Conservation (phyloP, 225 moss, liverwort and hornwort genomes). For the Ulota crispa region DNA sequence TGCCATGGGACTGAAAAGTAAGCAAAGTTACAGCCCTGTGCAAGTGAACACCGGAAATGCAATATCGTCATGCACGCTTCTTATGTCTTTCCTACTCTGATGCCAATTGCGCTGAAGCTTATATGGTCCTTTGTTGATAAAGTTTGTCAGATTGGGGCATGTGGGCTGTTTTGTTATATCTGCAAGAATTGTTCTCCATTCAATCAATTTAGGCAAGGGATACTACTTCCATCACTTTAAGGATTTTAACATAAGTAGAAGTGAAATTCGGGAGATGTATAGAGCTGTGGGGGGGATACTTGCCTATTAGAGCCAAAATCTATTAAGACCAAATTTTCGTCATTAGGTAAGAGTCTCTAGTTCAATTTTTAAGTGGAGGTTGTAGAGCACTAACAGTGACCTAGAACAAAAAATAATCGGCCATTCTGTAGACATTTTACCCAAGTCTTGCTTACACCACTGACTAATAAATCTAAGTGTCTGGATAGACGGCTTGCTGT, state of each 20-base stretch:
- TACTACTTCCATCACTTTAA: background rate
- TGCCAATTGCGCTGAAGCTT: background rate
- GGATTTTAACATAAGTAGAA: background rate
- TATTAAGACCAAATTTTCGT: background rate
- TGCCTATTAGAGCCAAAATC: background rate
- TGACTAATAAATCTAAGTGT: background rate
- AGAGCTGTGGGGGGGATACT: background rate
- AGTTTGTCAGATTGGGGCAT: background rate
- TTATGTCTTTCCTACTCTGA: slow-evolving; percentile 8
- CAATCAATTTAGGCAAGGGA: background rate
- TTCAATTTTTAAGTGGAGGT: background rate
- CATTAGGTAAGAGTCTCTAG: background rate
- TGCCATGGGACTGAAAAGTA: slow-evolving; percentile 53
- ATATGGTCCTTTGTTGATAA: slow-evolving; percentile 1
- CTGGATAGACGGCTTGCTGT: background rate
- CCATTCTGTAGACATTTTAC: background rate
- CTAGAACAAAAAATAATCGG: background rate
- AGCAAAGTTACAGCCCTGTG: slow-evolving; percentile 49
- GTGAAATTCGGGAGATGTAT: background rate
- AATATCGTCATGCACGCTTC: slow-evolving; percentile 47
- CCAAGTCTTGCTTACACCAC: background rate
- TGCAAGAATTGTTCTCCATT: background rate
- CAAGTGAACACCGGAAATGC: slow-evolving; percentile 50
- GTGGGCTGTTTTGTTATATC: background rate
- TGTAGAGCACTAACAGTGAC: background rate